Evolutionary conservation across 2,329 filamentous ascomycete genomes (phyloP).

Genomic region (Trematosphaeria pertusa): DNA sequence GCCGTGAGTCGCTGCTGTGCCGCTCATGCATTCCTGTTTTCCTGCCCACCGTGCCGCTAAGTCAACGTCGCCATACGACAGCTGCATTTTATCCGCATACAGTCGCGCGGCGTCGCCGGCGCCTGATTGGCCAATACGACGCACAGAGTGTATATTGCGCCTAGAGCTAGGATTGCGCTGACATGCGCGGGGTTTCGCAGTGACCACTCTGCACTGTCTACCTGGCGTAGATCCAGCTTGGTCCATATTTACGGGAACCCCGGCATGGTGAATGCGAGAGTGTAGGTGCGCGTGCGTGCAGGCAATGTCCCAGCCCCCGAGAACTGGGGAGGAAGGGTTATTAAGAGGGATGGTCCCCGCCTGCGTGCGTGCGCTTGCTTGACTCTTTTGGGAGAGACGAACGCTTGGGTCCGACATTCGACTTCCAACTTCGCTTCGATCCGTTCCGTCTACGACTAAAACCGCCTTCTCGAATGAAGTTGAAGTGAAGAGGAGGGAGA

Average conservation of each 20-base stretch:
- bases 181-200: background rate
- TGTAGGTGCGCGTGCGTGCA: background rate
- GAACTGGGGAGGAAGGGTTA: background rate
- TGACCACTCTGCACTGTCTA: slow-evolving; percentile 5
- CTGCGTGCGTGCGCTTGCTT: background rate
- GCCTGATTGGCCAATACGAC: slow-evolving; percentile 7
- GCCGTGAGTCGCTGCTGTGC: too few species aligned
- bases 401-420: background rate
- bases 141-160: slow-evolving; percentile 9
- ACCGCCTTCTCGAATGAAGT: slow-evolving; percentile 2
- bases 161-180: slow-evolving; percentile 1
- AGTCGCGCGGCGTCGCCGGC: background rate
- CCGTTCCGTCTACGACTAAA: background rate
- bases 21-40: too few species aligned
- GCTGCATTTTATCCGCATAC: slow-evolving; percentile 9
- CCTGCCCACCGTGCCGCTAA: slow-evolving; percentile 1
- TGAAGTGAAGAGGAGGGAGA: slow-evolving; percentile 7
- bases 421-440: background rate
- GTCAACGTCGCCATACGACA: background rate
- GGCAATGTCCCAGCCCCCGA: background rate
- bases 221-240: slow-evolving; percentile 11
- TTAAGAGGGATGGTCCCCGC: background rate
- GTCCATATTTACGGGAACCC: slow-evolving; percentile 3
- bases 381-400: background rate
- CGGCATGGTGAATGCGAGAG: slow-evolving; percentile 4